Percentiles rank a stretch among this genome's conserved stretches.
Conservation (phyloP, 176 grass and related monocot species). For the Oropetium thomaeum region DNA sequence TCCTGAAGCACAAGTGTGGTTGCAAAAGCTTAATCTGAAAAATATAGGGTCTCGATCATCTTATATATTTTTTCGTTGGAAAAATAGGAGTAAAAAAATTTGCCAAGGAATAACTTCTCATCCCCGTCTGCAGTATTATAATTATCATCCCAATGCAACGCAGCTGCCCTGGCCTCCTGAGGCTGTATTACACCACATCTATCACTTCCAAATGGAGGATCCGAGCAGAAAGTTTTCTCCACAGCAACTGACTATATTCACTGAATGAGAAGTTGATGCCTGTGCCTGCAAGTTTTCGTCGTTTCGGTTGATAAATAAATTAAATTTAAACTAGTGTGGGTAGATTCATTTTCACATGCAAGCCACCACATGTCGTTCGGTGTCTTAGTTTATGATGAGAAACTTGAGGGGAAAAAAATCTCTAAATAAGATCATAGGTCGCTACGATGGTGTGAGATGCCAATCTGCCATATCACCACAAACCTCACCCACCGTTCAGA, state of each 20-base stretch:
- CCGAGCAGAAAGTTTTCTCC: neutral
- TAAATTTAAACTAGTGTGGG: too few species aligned
- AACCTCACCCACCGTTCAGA: neutral
- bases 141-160: neutral
- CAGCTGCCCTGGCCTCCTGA: neutral
- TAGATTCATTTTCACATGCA: conserved; percentile 16
- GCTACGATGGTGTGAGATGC: neutral
- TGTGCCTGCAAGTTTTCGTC: conserved; percentile 10
- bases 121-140: neutral
- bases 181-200: neutral
- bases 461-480: neutral
- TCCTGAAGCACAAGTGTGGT: too few species aligned
- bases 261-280: conserved; percentile 11
- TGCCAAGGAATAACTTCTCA: too few species aligned
- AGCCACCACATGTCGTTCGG: neutral
- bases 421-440: neutral
- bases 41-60: too few species aligned
- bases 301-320: neutral
- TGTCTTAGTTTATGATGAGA: conserved; percentile 22
- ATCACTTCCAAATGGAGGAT: neutral
- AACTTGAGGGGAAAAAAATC: neutral
- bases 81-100: too few species aligned
- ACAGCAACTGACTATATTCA: conserved; percentile 1
- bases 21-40: too few species aligned
- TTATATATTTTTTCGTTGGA: too few species aligned